A percentile compares a stretch with the other conserved stretches of the same genome.
These are phyloP conservation scores for Cubamyces lactineus DNA, from an alignment of 768 basidiomycete species.

Conservation along the genomic window DNA sequence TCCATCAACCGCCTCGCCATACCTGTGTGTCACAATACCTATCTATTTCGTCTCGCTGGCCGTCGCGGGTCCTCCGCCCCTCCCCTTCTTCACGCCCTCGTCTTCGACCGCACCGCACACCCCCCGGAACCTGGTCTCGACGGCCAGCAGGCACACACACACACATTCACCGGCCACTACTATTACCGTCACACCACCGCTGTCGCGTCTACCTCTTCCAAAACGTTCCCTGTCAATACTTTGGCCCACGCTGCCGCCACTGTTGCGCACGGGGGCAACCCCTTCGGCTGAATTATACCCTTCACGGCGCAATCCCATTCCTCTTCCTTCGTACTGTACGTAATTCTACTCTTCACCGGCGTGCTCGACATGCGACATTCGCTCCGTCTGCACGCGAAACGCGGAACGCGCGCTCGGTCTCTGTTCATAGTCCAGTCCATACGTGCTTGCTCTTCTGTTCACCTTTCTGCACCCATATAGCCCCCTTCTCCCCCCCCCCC, in stretches of 20 bases:
- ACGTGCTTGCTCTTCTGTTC: background rate
- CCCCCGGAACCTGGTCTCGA: slow-evolving; percentile 15
- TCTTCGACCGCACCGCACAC: background rate
- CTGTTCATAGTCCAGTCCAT: background rate
- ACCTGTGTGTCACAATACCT: slow-evolving; percentile 2
- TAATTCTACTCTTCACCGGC: slow-evolving; percentile 2
- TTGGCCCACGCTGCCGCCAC: background rate
- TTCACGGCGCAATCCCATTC: background rate
- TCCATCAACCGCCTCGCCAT: background rate
- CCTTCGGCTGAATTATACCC: background rate
- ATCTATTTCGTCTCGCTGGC: slow-evolving; percentile 12
- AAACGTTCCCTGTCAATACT: background rate
- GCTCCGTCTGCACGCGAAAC: background rate
- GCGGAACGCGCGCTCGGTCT: background rate
- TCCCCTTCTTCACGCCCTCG: background rate
- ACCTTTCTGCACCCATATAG: background rate
- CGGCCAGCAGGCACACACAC: slow-evolving; percentile 15
- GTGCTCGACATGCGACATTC: background rate
- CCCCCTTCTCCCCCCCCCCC: background rate
- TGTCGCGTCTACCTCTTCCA: background rate
- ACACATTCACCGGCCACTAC: background rate
- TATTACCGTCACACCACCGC: background rate
- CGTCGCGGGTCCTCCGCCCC: slow-evolving; percentile 3
- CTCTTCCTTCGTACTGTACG: slow-evolving; percentile 2
- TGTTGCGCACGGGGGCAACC: background rate